Evolutionary conservation across 1,284 basidiomycete genomes (phyloP).

Genomic region (Hemileia vastatrix): DNA sequence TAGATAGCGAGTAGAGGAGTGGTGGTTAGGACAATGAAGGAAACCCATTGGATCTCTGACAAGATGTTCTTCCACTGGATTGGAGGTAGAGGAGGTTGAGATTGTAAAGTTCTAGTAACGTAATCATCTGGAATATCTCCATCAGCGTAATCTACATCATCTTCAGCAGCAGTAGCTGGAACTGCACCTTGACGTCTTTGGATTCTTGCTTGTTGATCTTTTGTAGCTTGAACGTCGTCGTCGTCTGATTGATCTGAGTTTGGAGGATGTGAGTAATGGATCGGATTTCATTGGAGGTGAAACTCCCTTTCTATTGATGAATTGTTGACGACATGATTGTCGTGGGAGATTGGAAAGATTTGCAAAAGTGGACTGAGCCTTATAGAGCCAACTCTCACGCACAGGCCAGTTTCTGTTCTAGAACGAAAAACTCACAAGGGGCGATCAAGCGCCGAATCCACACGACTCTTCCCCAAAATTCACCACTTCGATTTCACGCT

Average conservation of each 20-base stretch:
- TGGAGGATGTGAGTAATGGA: neutral
- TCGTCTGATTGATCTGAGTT: neutral
- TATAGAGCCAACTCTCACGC: too few species aligned
- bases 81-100: slow-evolving; percentile 34
- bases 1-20: slow-evolving; percentile 37
- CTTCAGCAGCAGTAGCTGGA: neutral
- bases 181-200: neutral
- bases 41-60: slow-evolving; percentile 42
- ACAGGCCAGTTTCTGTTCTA: too few species aligned
- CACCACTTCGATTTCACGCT: too few species aligned
- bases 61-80: slow-evolving; percentile 37
- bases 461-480: too few species aligned
- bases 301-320: too few species aligned
- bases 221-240: neutral
- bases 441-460: too few species aligned
- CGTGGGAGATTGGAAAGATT: too few species aligned
- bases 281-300: neutral
- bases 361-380: too few species aligned
- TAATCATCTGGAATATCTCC: slow-evolving; percentile 39
- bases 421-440: too few species aligned
- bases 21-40: slow-evolving; percentile 35
- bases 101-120: slow-evolving; percentile 30
- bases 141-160: slow-evolving; percentile 24
- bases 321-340: too few species aligned
- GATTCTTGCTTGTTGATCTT: neutral